phyloP scores from a whole-genome alignment of 805 yeast genomes.

The Kregervanrija fluxuum region DNA sequence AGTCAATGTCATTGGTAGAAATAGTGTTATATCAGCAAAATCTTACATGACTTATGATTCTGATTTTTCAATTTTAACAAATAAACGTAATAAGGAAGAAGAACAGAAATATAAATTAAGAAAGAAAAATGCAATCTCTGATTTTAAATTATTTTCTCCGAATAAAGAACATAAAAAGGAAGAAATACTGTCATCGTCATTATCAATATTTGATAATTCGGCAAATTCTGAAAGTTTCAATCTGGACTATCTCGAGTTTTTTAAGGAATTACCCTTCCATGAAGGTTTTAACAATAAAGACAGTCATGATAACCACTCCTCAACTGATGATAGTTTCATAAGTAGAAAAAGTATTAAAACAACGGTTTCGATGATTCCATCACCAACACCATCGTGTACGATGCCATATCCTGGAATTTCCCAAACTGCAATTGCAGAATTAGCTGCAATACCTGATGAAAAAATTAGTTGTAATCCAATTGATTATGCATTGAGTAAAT shows the following conservation, averaged over 20 bases:
- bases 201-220: too few species aligned
- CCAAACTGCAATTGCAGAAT: conserved; percentile 58
- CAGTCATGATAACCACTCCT: background rate
- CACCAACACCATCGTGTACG: conserved; percentile 25
- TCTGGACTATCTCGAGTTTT: background rate
- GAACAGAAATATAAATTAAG: conserved; percentile 20
- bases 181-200: too few species aligned
- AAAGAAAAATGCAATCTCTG: conserved; percentile 44
- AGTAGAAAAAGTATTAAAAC: conserved; percentile 9
- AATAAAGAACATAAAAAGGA: background rate
- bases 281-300: background rate
- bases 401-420: conserved; percentile 42
- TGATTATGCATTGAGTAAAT: conserved; percentile 62
- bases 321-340: background rate
- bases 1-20: conserved; percentile 27
- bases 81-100: conserved; percentile 10
- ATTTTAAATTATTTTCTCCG: conserved; percentile 33
- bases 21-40: conserved; percentile 31
- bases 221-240: too few species aligned
- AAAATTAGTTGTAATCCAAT: conserved; percentile 63
- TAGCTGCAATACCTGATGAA: conserved; percentile 83
- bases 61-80: conserved; percentile 31
- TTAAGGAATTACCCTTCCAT: conserved; percentile 23
- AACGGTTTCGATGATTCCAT: conserved; percentile 25
- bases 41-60: conserved; percentile 61